Evolutionary conservation across 2,329 filamentous ascomycete genomes (phyloP).

Genomic region (Trichoderma arundinaceum): DNA sequence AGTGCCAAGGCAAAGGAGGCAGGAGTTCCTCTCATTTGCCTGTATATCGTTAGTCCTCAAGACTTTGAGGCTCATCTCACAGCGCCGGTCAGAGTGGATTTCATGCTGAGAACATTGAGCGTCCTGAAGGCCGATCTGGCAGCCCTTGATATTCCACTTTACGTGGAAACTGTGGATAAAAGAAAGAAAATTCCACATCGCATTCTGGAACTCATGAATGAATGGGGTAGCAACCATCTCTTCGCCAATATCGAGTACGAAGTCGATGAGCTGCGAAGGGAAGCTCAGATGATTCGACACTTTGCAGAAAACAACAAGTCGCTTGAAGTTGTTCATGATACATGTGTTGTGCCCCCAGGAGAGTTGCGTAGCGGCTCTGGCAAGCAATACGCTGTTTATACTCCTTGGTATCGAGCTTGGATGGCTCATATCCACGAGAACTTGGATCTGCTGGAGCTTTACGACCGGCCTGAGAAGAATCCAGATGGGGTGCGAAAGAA

Average conservation of each 20-base stretch:
- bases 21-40: conserved; percentile 72
- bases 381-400: conserved; percentile 83
- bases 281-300: conserved; percentile 67
- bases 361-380: conserved; percentile 68
- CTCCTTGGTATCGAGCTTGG: conserved; percentile 82
- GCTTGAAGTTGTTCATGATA: conserved; percentile 78
- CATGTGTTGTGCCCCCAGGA: conserved; percentile 80
- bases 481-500: conserved; percentile 45
- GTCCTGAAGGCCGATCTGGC: conserved; percentile 70
- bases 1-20: conserved; percentile 67
- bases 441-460: conserved; percentile 67
- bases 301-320: conserved; percentile 68
- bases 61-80: conserved; percentile 83
- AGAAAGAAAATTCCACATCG: conserved; percentile 65
- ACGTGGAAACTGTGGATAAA: conserved; percentile 72
- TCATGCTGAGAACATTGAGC: conserved; percentile 74
- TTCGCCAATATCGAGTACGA: conserved; percentile 91
- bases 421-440: conserved; percentile 73
- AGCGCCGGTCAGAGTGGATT: conserved; percentile 76
- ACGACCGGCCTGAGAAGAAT: conserved; percentile 54
- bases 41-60: conserved; percentile 83
- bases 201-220: conserved; percentile 67
- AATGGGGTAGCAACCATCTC: conserved; percentile 76
- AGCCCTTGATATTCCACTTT: conserved; percentile 76
- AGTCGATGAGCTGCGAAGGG: conserved; percentile 83